Evolutionary conservation across 768 basidiomycete genomes (phyloP).

Genomic region (Amanita exitialis): DNA sequence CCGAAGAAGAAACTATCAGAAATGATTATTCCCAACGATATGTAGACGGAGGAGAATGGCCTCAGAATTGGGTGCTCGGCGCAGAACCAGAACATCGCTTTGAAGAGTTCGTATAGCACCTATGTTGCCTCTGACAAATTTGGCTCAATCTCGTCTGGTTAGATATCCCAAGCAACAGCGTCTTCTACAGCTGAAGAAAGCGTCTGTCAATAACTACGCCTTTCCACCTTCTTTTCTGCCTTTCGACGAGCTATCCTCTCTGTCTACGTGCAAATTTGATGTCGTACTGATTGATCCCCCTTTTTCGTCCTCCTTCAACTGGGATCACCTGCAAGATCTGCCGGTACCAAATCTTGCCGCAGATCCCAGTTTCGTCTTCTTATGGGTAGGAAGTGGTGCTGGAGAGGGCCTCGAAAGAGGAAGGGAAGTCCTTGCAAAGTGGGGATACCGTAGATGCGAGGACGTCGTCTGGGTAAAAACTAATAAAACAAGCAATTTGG

Average conservation of each 20-base stretch:
- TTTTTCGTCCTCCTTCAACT: slow-evolving; percentile 76
- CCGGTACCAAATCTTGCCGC: slow-evolving; percentile 77
- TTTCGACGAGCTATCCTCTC: slow-evolving; percentile 40
- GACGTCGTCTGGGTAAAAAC: slow-evolving; percentile 99
- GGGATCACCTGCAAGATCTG: slow-evolving; percentile 75
- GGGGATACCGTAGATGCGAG: slow-evolving; percentile 93
- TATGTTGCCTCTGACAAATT: not conserved
- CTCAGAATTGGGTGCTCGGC: slow-evolving; percentile 88
- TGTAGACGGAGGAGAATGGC: slow-evolving; percentile 87
- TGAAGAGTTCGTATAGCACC: slow-evolving; percentile 64
- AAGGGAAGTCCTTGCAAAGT: slow-evolving; percentile 80
- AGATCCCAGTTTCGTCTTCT: slow-evolving; percentile 88
- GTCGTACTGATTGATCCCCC: slow-evolving; percentile 88
- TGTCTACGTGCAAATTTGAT: slow-evolving; percentile 74
- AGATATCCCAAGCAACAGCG: slow-evolving; percentile 95
- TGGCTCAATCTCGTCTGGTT: slow-evolving; percentile 1
- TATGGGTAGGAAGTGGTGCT: slow-evolving; percentile 93
- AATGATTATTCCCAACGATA: slow-evolving; percentile 92
- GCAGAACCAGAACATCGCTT: slow-evolving; percentile 84
- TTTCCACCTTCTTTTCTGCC: slow-evolving; percentile 69
- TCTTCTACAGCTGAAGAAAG: slow-evolving; percentile 74
- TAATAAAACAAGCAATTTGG: slow-evolving; percentile 60
- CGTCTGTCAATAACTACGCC: slow-evolving; percentile 58
- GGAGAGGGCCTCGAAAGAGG: slow-evolving; percentile 89
- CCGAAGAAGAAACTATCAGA: slow-evolving; percentile 92